Evolutionary conservation across 2,329 filamentous ascomycete genomes (phyloP).

Genomic region (Penicillium sp.): DNA sequence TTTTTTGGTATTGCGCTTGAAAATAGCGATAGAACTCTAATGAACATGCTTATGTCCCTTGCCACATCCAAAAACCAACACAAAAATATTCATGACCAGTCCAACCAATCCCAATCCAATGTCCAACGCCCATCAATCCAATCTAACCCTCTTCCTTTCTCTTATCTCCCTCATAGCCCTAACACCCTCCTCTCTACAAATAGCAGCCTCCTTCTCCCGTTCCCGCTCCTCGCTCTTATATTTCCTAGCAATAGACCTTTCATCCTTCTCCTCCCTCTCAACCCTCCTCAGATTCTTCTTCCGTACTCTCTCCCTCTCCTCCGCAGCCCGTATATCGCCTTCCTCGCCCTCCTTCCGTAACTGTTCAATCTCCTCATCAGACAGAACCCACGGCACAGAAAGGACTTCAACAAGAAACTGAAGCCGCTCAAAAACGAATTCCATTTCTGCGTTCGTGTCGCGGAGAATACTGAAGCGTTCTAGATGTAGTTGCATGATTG

Average conservation of each 20-base stretch:
- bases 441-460: slow-evolving; percentile 56
- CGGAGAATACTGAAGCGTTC: slow-evolving; percentile 52
- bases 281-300: slow-evolving; percentile 25
- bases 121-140: neutral
- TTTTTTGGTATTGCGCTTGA: slow-evolving; percentile 1
- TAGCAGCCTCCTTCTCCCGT: slow-evolving; percentile 34
- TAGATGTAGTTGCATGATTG: slow-evolving; percentile 53
- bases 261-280: slow-evolving; percentile 41
- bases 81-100: neutral
- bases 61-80: neutral
- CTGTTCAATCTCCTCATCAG: slow-evolving; percentile 41
- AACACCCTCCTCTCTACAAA: slow-evolving; percentile 32
- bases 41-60: neutral
- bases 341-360: slow-evolving; percentile 44
- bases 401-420: slow-evolving; percentile 53
- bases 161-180: slow-evolving; percentile 24
- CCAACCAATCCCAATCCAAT: neutral
- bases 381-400: slow-evolving; percentile 55
- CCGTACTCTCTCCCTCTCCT: slow-evolving; percentile 36
- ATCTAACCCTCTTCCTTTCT: neutral
- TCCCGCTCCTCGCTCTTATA: slow-evolving; percentile 44
- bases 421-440: slow-evolving; percentile 53
- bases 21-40: slow-evolving; percentile 1
- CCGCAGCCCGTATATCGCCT: slow-evolving; percentile 39
- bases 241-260: slow-evolving; percentile 31